Base-by-base conservation (phyloP, 768 basidiomycete genomes). In the Russula foetens region DNA sequence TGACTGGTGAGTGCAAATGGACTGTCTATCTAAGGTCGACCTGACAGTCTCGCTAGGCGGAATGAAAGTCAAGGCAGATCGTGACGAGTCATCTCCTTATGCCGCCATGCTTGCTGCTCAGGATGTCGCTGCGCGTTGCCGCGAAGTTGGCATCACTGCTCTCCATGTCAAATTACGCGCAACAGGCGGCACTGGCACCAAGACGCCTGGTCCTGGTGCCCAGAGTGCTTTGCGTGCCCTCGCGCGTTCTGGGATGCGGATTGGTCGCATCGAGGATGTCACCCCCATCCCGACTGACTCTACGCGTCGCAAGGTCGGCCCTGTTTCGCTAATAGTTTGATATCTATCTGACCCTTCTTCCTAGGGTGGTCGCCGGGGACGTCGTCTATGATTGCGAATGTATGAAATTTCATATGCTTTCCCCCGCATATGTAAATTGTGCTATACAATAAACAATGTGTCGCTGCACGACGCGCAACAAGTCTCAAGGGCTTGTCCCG, bases 41-140 rank as follows among this genome's bases (percentile, higher is more conserved):
- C 46, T 57, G 35, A 35, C 62, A 38, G 17, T 21, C 28, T 33
- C 31, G 19, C 31, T 56, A 90, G 92, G 92, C 74, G 97, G 97
- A 63, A 98, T 98, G 97, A 98, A 98, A 81, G 97, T 99, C 78
- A 99, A 98, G 81, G 97, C 96, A 14, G 97, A 99, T 77, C 90
- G 97, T 77, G 97, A 99, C 79, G 97, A 99, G 79, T 98, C 94
- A 44, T 98, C 95, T 24, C 92, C 91, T 19, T 92, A 97, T 72
- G 92, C 94, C 53, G 93, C 95, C 73, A 96, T 97, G 95, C 81
- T 98, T 74, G 96, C 96, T 57, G 94, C 96, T 45, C 96, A 98
- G 79, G 96, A 98, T 69, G 93, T 94, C 67, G 96, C 96, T 60
- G 74, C 80, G 54, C 92, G 95, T 68, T 99, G 97, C 88, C 90